phyloP scores from a whole-genome alignment of 164 flowering plant species.

The Umbilicus rupestris region DNA sequence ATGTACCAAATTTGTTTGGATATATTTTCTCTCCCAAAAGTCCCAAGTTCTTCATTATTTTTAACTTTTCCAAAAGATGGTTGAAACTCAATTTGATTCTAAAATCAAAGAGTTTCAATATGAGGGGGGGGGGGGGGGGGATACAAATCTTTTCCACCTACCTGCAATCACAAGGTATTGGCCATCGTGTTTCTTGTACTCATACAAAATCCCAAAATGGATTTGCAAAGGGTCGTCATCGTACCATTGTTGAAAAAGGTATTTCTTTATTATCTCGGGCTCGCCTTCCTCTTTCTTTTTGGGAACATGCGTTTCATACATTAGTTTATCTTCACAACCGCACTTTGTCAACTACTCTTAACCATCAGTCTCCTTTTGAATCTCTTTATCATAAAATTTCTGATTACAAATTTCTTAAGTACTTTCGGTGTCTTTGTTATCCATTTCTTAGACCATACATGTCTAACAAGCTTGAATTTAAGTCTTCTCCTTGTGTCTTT shows the following conservation, averaged over 20 bases:
- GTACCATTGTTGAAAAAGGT: slow-evolving; percentile 14
- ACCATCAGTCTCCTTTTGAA: neutral
- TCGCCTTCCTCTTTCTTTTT: too few relatives aligned
- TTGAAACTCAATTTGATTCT: too few relatives aligned
- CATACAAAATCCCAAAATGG: slow-evolving; percentile 18
- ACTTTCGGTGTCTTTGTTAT: slow-evolving; percentile 1
- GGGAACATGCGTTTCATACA: too few relatives aligned
- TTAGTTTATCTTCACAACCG: too few relatives aligned
- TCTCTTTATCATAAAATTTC: neutral
- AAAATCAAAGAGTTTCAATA: slow-evolving; percentile 2
- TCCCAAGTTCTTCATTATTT: slow-evolving; percentile 8
- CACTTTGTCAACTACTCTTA: too few relatives aligned
- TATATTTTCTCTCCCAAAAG: slow-evolving; percentile 9
- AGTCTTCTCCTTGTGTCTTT: neutral
- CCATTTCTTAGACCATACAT: neutral
- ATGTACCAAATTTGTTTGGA: neutral
- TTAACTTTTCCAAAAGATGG: neutral
- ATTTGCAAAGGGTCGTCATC: neutral
- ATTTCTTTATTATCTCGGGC: too few relatives aligned
- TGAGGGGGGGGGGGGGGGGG: slow-evolving; percentile 17
- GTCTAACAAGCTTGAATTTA: neutral
- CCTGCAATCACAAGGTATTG: neutral
- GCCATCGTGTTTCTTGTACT: slow-evolving; percentile 11
- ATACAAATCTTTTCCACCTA: neutral
- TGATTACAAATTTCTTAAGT: neutral